Percentiles rank a stretch among this genome's conserved stretches.
These are phyloP conservation scores for Pythium pectinolyticum DNA, from an alignment of 352 stramenopile genomes.

Conservation along the genomic window DNA sequence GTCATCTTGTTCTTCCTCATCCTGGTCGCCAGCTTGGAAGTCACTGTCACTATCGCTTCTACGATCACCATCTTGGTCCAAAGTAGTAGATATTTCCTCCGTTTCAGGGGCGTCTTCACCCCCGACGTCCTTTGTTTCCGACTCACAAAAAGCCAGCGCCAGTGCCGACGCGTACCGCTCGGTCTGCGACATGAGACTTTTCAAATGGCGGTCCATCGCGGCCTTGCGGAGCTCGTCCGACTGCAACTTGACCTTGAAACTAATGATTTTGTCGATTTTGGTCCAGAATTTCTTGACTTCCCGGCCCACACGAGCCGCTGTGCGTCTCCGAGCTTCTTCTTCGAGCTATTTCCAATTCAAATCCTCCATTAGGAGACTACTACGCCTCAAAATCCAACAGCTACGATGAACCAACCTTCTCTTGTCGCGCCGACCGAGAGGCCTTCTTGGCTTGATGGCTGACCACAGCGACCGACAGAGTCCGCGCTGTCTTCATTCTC, in stretches of 20 bases:
- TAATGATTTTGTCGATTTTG: slow-evolving; percentile 98
- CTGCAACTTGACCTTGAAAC: slow-evolving; percentile 96
- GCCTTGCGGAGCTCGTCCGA: slow-evolving; percentile 79
- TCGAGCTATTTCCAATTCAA: slow-evolving; percentile 28
- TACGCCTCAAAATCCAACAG: not conserved
- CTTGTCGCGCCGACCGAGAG: slow-evolving; percentile 28
- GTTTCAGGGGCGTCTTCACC: slow-evolving; percentile 3
- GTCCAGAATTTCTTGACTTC: slow-evolving; percentile 94
- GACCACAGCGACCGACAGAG: slow-evolving; percentile 60
- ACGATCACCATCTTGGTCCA: slow-evolving; percentile 14
- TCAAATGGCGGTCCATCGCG: slow-evolving; percentile 97
- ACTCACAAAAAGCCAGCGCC: slow-evolving; percentile 50
- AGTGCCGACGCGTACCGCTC: slow-evolving; percentile 94
- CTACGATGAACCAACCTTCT: slow-evolving; percentile 52
- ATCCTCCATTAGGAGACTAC: not conserved
- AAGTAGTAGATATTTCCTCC: slow-evolving; percentile 14
- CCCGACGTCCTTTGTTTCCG: slow-evolving; percentile 1
- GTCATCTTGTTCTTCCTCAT: slow-evolving; percentile 45
- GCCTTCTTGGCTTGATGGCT: slow-evolving; percentile 56
- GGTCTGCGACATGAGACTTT: slow-evolving; percentile 95
- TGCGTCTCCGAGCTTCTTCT: slow-evolving; percentile 42
- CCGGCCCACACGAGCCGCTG: slow-evolving; percentile 79
- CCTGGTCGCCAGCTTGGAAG: slow-evolving; percentile 20
- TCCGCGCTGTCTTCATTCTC: slow-evolving; percentile 74
- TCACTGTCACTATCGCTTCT: slow-evolving; percentile 25